A percentile compares a stretch with the other conserved stretches of the same genome.
Evolutionary conservation across 2,329 filamentous ascomycete species (phyloP).

Genomic region (Xylariomycetidae sp.): DNA sequence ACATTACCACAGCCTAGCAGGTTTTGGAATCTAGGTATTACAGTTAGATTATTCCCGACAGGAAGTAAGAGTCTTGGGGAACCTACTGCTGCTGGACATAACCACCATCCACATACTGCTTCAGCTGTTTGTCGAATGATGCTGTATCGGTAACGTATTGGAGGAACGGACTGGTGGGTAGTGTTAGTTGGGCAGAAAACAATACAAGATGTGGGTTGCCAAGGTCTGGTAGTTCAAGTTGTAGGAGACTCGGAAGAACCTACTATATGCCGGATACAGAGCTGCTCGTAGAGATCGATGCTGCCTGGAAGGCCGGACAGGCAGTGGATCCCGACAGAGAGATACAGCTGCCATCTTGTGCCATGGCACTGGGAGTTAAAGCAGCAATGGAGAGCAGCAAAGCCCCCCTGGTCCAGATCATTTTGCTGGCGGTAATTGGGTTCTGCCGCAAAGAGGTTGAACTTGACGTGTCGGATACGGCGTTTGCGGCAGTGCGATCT

Average conservation of each 20-base stretch:
- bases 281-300: slow-evolving; percentile 30
- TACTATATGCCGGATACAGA: slow-evolving; percentile 22
- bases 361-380: slow-evolving; percentile 16
- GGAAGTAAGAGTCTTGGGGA: slow-evolving; percentile 1
- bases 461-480: too few relatives aligned
- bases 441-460: too few relatives aligned
- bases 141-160: slow-evolving; percentile 67
- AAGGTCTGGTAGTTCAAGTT: too few relatives aligned
- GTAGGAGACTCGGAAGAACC: too few relatives aligned
- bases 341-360: slow-evolving; percentile 25
- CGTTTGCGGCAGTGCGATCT: slow-evolving; percentile 6
- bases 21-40: slow-evolving; percentile 61
- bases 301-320: slow-evolving; percentile 31
- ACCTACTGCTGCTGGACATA: slow-evolving; percentile 76
- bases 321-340: slow-evolving; percentile 29
- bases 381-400: slow-evolving; percentile 17
- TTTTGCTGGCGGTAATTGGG: too few relatives aligned
- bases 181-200: slow-evolving; percentile 7
- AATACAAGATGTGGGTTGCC: slow-evolving; percentile 4
- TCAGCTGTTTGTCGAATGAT: slow-evolving; percentile 73
- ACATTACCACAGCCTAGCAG: slow-evolving; percentile 75
- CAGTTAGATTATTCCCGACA: slow-evolving; percentile 4
- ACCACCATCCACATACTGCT: slow-evolving; percentile 63
- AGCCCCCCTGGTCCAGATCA: too few relatives aligned
- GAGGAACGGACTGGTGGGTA: slow-evolving; percentile 73